Base-by-base conservation (phyloP, 2,329 filamentous ascomycete species). In the Colletotrichum sp. region DNA sequence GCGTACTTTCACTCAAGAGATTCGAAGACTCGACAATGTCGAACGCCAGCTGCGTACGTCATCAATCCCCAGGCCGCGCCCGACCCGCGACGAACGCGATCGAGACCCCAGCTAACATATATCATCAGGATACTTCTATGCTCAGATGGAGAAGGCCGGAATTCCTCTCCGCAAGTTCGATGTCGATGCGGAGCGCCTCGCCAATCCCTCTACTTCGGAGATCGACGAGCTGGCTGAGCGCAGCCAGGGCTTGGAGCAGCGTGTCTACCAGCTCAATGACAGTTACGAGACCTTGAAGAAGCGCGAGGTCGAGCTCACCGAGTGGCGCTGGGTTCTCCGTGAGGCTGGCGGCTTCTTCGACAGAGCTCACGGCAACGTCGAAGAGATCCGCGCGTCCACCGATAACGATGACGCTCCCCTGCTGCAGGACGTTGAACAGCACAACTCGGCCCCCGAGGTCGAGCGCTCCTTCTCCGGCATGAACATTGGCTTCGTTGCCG, bases 221-320 rank as follows among this genome's bases (percentile, higher is more conserved):
- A 99, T 99, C 78, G 97, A 99, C 83, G 96, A 98, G 85, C 92
- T 99, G 77, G 92, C 95, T 75, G 96, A 99, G 84, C 95, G 96
- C 81, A 95, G 95, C 84, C 95, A 99, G 87, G 94, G 93, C 85
- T 90, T 99, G 72, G 97, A 99, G 87, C 95, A 98, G 87, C 93
- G 97, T 78, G 92, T 99, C 79, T 93, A 93, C 75, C 96, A 96
- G 79, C 88, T 99, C 78, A 99, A 99, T 84, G 97, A 99, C 84
- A 99, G 96, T 88, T 99, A 99, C 86, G 97, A 99, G 88, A 98
- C 96, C 18, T 87, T 99, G 85, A 99, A 99, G 92, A 98, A 97
- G 89, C 93, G 96, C 74, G 97, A 99, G 88, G 95, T 98, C 76
- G 97, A 99, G 85, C 90, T 99, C 81, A 98, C 95, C 13, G 97